Conservation (phyloP, 176 grass and related monocot species). For the Zea mays region Zm-B73-REFERENCE-NAM-5.0 NC_050103.1:145935001-145935500, state of each 20-base stretch:
- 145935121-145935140: conserved; percentile 26
- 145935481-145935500: conserved; percentile 53
- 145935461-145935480: conserved; percentile 70
- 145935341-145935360: conserved; percentile 52
- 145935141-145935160: conserved; percentile 43
- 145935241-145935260: conserved; percentile 53
- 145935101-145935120: conserved; percentile 39
- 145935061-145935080: conserved; percentile 45
- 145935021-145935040: conserved; percentile 48
- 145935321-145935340: conserved; percentile 46
- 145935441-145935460: conserved; percentile 63
- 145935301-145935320: conserved; percentile 47
- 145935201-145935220: conserved; percentile 39
- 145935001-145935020: conserved; percentile 40
- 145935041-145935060: conserved; percentile 50
- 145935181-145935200: conserved; percentile 29
- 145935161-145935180: conserved; percentile 42
- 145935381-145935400: conserved; percentile 47
- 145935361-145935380: conserved; percentile 78
- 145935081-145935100: conserved; percentile 41
- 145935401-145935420: conserved; percentile 49
- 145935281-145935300: neutral
- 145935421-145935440: conserved; percentile 63
- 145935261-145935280: conserved; percentile 46
- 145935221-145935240: conserved; percentile 31